Evolutionary conservation across 345 rosid species (phyloP), one percentile per base, ranked within the genome.

Genomic region (Punica granatum): DNA sequence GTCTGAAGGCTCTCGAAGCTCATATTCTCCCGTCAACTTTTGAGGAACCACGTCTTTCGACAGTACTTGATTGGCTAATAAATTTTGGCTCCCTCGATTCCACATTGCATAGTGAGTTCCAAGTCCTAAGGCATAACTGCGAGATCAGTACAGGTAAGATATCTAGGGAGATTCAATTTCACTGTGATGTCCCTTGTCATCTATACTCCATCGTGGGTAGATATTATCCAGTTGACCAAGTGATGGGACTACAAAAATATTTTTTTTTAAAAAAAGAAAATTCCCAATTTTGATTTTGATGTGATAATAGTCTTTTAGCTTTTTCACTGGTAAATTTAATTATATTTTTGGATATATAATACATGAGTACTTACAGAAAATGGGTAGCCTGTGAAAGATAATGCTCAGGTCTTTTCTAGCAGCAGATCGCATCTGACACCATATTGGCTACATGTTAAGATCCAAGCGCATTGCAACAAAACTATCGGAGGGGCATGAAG

Each of bases 391-490:
- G 10, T 23, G 6, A 23, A n/a, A n/a, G 7, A 9, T n/a, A n/a
- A n/a, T n/a, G n/a, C n/a, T n/a, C n/a, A n/a, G 82, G 67, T 91
- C 96, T 74, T 80, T 83, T 76, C 36, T 83, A 32, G 97, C 96
- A 60, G 84, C 83, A 69, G 87, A 69, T 13, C 91, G 82, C 68
- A 91, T 79, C 97, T 89, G 73, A 78, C 1, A 59, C 68, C 77
- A 75, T 48, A 64, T 74, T 37, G 11, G 41, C n/a, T n/a, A n/a
- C 41, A 37, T 37, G 6, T 37, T 37, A 37, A 11, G 5, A 37
- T 37, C 41, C 41, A 37, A 37, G n/a, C 11, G 41, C 60, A 26
- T 13, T 9, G 34, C 33, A 26, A 28, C 33, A 56, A 56, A 56
- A 26, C 1, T 25, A 12, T 10, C 19, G 26, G 25, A 28, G 6